Evolutionary conservation across 495 filamentous ascomycete genomes (phyloP), one percentile per base, ranked within the genome.

Genomic region (Penicillium flavigenum): DNA sequence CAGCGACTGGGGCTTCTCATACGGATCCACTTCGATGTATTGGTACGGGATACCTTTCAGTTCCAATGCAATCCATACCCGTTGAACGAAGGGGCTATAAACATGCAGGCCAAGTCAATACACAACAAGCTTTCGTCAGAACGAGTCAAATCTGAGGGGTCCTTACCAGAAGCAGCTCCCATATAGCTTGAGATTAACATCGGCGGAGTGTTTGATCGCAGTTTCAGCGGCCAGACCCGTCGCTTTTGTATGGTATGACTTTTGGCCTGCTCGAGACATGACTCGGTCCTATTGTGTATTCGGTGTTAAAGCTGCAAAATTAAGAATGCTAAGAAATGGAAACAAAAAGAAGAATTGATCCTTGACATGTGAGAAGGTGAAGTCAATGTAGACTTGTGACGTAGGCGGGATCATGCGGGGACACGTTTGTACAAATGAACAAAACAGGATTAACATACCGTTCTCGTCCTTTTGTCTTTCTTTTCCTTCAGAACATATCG

Each of bases 31-130:
- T 69, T 96, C 93, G 59, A 92, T 87, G 68, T 98, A 98, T 66
- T 96, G 90, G 63, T 98, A 98, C 20, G 78, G 77, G 42, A 96
- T 79, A 5, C 83, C 80, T 68, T 96, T 96, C 49, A 85, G 73
- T 71, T 98, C 92, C n/a, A 98, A 78, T 7, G 93, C 86, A 60
- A 98, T 96, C 93, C 93, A 98, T 19, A 96, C 91, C 12, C 93
- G 86, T 72, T 97, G 92, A 2, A 94, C 91, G 70, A 96, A 96
- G 5, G 87, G 86, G 66, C 82, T 85, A 52, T 24, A 34, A 34
- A 10, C 12, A 48, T 29, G 22, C 24, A 31, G 38, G 11, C 12
- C 8, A 53, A 22, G 38, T 75, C 49, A 19, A 22, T 46, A 32
- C 17, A 22, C 7, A 26, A 16, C 11, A 58, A 56, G 44, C 41